Evolutionary conservation across 2,329 filamentous ascomycete species (phyloP).

Genomic region (Trichoderma endophyticum): DNA sequence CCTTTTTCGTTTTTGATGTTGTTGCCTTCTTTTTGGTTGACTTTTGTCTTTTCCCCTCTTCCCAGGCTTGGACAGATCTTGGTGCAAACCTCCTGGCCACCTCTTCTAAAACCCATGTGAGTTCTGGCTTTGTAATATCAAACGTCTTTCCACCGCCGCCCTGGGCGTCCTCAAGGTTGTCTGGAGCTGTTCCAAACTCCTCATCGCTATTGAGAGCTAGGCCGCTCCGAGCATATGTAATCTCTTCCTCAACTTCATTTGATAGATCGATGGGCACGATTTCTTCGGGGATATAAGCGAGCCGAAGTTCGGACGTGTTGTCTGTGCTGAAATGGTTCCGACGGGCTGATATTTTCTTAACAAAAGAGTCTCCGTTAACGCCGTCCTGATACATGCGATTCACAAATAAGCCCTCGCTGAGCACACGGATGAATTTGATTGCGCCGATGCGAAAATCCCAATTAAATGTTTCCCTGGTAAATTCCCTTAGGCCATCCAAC

Average conservation of each 20-base stretch:
- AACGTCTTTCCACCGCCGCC: constrained; percentile 44
- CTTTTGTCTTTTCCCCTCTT: constrained; percentile 27
- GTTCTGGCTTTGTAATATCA: constrained; percentile 62
- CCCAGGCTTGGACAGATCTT: constrained; percentile 28
- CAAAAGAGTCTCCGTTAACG: constrained; percentile 41
- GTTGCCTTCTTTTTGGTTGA: constrained; percentile 26
- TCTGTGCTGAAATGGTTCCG: constrained; percentile 73
- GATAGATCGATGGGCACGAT: constrained; percentile 76
- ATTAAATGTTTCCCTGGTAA: constrained; percentile 76
- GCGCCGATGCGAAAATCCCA: constrained; percentile 79
- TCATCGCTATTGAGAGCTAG: constrained; percentile 65
- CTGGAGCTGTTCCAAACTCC: constrained; percentile 49
- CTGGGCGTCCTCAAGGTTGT: constrained; percentile 24
- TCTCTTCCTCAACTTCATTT: constrained; percentile 63
- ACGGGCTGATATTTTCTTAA: constrained; percentile 65
- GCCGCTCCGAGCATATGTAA: constrained; percentile 49
- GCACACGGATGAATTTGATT: constrained; percentile 75
- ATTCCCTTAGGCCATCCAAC: constrained; percentile 61
- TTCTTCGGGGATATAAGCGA: constrained; percentile 72
- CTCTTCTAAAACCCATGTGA: constrained; percentile 39
- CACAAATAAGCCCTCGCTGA: constrained; percentile 73
- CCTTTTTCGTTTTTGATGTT: constrained; percentile 22
- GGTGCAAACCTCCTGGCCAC: constrained; percentile 30
- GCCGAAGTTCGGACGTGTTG: constrained; percentile 69
- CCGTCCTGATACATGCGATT: constrained; percentile 45